These are phyloP conservation scores for Macrotyloma uniflorum DNA, from an alignment of 306 rosid species.

Conservation along the genomic window DNA sequence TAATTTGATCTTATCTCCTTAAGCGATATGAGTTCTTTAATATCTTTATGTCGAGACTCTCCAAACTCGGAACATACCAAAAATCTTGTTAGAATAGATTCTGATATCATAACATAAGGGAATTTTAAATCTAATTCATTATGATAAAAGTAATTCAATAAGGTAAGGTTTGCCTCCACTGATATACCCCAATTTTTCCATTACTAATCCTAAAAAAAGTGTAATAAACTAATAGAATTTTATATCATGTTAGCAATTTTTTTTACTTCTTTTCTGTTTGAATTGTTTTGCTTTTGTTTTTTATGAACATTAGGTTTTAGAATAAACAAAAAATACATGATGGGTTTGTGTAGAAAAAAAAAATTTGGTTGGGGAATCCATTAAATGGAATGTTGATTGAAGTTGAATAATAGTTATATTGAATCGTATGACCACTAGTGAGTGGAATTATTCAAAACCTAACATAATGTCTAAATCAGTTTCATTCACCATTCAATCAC, in stretches of 20 bases:
- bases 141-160: no score
- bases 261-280: background rate
- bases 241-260: background rate
- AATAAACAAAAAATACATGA: background rate
- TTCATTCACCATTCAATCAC: background rate
- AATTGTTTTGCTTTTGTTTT: background rate
- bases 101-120: no score
- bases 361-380: background rate
- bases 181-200: no score
- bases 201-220: background rate
- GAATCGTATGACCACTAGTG: background rate
- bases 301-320: background rate
- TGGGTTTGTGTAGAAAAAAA: background rate
- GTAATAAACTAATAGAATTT: background rate
- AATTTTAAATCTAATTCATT: no score
- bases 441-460: constrained; percentile 17
- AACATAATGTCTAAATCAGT: background rate
- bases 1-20: no score
- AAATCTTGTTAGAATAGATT: no score
- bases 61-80: no score
- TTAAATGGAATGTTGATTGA: background rate
- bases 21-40: no score
- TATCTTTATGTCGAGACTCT: no score
- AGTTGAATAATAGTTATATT: background rate
- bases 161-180: no score